Evolutionary conservation across 2,329 filamentous ascomycete species (phyloP).

Genomic region (Colletotrichum destructivum): DNA sequence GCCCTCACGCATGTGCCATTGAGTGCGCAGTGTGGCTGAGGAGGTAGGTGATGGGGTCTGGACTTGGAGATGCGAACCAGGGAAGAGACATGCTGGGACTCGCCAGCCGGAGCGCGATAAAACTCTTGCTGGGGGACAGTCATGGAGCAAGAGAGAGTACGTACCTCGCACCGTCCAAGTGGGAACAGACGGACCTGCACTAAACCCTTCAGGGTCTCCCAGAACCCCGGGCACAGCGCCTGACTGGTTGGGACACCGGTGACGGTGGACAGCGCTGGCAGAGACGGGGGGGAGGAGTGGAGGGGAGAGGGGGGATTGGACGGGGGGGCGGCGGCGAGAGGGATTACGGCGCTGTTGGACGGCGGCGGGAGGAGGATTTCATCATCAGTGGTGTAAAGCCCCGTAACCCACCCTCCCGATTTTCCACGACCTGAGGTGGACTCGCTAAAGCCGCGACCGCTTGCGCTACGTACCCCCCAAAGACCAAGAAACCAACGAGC

Average conservation of each 20-base stretch:
- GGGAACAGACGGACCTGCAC: slow-evolving; percentile 3
- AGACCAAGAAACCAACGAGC: slow-evolving; percentile 4
- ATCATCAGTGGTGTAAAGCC: slow-evolving; percentile 42
- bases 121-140: neutral
- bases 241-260: neutral
- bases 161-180: slow-evolving; percentile 10
- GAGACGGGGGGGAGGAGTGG: neutral
- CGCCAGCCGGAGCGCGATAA: slow-evolving; percentile 29
- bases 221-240: slow-evolving; percentile 4
- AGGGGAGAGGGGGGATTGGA: neutral
- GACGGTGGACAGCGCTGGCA: neutral
- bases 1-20: slow-evolving; percentile 25
- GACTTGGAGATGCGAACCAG: neutral
- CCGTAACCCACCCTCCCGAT: slow-evolving; percentile 43
- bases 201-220: slow-evolving; percentile 11
- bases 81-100: neutral
- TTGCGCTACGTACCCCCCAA: too few relatives aligned
- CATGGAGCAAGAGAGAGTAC: neutral
- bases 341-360: neutral
- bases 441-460: slow-evolving; percentile 16
- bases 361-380: slow-evolving; percentile 27
- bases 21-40: slow-evolving; percentile 25
- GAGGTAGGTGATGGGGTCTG: neutral
- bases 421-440: slow-evolving; percentile 31
- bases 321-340: neutral